phyloP scores from a whole-genome alignment of 768 basidiomycete species.

The Nidularia sp. region DNA sequence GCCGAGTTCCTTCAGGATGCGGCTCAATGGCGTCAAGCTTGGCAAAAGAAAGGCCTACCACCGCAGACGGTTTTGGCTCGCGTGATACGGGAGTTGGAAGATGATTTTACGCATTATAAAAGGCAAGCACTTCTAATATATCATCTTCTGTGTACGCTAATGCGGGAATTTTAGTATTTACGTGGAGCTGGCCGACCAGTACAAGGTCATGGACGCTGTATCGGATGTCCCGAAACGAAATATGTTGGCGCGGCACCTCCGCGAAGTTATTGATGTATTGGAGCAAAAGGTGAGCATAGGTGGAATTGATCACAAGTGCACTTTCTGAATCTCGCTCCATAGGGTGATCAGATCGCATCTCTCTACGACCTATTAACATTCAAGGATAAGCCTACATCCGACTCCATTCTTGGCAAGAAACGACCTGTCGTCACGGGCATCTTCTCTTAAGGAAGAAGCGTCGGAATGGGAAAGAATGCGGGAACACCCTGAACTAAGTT shows the following conservation, averaged over 20 bases:
- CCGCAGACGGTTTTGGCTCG: conserved; percentile 85
- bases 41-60: conserved; percentile 46
- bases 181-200: conserved; percentile 86
- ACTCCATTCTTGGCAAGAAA: conserved; percentile 8
- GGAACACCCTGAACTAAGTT: no score
- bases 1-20: conserved; percentile 20
- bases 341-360: conserved; percentile 95
- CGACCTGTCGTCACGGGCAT: no score
- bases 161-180: conserved; percentile 65
- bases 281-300: conserved; percentile 67
- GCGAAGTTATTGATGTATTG: conserved; percentile 86
- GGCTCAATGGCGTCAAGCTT: conserved; percentile 22
- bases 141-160: background rate
- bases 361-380: conserved; percentile 81
- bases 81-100: conserved; percentile 86
- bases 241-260: conserved; percentile 82
- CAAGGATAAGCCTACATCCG: conserved; percentile 53
- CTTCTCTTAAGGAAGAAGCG: no score
- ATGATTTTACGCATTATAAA: conserved; percentile 94
- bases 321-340: conserved; percentile 3
- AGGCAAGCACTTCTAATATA: conserved; percentile 47
- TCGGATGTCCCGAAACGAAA: conserved; percentile 80
- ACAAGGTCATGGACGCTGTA: conserved; percentile 83
- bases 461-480: no score
- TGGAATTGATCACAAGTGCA: background rate